A percentile compares a stretch with the other conserved stretches of the same genome.
These are phyloP conservation scores for Barnettozyma siamensis DNA, from an alignment of 805 yeast species.

Conservation along the genomic window DNA sequence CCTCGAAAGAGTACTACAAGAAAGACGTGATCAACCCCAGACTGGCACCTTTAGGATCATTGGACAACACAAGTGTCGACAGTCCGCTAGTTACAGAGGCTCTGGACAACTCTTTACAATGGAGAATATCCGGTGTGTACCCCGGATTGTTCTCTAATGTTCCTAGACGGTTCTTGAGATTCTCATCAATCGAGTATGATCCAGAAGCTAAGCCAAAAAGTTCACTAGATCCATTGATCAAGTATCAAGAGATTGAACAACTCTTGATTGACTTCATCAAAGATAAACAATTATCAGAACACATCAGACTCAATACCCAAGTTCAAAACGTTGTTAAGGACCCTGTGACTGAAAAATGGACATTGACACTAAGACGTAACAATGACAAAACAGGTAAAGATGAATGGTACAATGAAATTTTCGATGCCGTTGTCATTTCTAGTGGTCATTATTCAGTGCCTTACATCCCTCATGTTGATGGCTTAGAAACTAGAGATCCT, in stretches of 20 bases:
- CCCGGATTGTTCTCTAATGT: conserved; percentile 35
- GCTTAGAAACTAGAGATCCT: conserved; percentile 37
- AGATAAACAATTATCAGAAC: conserved; percentile 24
- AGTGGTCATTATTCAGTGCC: conserved; percentile 57
- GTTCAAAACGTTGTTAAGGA: conserved; percentile 33
- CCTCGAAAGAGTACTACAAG: conserved; percentile 26
- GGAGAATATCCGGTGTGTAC: conserved; percentile 34
- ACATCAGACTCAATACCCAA: conserved; percentile 32
- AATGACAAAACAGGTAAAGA: conserved; percentile 19
- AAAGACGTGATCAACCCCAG: conserved; percentile 28
- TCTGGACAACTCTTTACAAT: conserved; percentile 29
- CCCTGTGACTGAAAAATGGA: conserved; percentile 32
- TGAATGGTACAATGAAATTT: conserved; percentile 39
- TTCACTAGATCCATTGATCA: conserved; percentile 32
- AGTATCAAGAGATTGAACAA: conserved; percentile 28
- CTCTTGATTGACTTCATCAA: conserved; percentile 26
- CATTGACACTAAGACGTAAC: conserved; percentile 21
- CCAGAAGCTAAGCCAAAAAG: conserved; percentile 1
- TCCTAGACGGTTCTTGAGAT: conserved; percentile 33
- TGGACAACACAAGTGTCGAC: conserved; percentile 13
- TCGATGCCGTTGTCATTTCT: conserved; percentile 54
- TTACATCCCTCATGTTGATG: conserved; percentile 42
- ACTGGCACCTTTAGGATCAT: conserved; percentile 7
- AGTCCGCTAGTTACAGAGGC: conserved; percentile 16
- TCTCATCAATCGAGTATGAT: conserved; percentile 29